A percentile compares a stretch with the other conserved stretches of the same genome.
Evolutionary conservation across 306 rosid species (phyloP).

Genomic region (Trifolium fragiferum): DNA sequence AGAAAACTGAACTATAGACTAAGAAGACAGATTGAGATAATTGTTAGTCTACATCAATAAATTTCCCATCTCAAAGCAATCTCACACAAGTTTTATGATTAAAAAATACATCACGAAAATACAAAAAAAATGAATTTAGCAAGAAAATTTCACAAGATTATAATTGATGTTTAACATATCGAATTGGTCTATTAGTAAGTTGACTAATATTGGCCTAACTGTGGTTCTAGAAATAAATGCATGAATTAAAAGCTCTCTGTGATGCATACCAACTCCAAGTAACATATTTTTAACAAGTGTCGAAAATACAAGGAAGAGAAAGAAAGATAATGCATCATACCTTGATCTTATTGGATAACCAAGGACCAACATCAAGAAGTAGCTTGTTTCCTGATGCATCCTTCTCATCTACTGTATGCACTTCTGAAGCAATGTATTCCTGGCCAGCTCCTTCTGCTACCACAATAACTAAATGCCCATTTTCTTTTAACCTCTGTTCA

Average conservation of each 20-base stretch:
- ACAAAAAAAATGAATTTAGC: not conserved
- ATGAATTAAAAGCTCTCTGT: constrained; percentile 25
- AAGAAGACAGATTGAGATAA: constrained; percentile 16
- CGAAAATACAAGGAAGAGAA: constrained; percentile 25
- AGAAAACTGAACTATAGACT: constrained; percentile 24
- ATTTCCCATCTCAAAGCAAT: constrained; percentile 13
- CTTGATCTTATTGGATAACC: constrained; percentile 87
- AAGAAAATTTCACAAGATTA: constrained; percentile 2
- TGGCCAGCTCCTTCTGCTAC: constrained; percentile 98
- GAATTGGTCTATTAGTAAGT: constrained; percentile 16
- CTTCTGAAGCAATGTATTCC: constrained; percentile 70
- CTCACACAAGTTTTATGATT: constrained; percentile 25
- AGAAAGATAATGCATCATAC: constrained; percentile 46
- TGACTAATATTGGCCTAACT: constrained; percentile 27
- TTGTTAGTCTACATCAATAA: constrained; percentile 8
- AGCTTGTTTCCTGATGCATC: constrained; percentile 95
- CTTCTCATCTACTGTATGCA: constrained; percentile 50
- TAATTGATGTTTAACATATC: constrained; percentile 18
- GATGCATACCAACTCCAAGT: constrained; percentile 11
- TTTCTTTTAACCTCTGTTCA: constrained; percentile 80
- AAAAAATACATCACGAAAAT: not conserved
- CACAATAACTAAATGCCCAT: constrained; percentile 91
- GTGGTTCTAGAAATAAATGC: constrained; percentile 1
- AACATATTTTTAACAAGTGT: constrained; percentile 11
- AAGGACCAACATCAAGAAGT: constrained; percentile 81